Percentiles rank a stretch among this genome's conserved stretches.
phyloP scores from a whole-genome alignment of 352 stramenopile species.

The Phytophthora nicotianae region DNA sequence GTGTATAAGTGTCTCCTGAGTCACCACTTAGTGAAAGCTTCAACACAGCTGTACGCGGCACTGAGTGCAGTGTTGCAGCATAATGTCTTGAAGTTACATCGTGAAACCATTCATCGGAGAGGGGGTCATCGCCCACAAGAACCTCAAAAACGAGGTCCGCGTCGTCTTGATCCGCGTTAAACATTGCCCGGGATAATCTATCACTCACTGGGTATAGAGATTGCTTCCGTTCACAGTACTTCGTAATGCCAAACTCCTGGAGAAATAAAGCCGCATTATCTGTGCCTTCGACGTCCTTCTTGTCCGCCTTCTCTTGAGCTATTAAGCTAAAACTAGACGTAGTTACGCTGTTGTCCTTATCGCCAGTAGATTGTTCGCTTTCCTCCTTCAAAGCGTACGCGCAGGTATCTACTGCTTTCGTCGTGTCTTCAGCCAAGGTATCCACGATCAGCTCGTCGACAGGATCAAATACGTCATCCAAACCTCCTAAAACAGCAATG shows the following conservation, averaged over 20 bases:
- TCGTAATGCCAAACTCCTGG: conserved; percentile 40
- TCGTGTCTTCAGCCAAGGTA: background rate
- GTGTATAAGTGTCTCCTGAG: conserved; percentile 25
- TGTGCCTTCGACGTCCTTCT: background rate
- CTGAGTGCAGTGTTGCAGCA: background rate
- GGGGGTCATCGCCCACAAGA: conserved; percentile 41
- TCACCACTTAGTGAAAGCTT: conserved; percentile 7
- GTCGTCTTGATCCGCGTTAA: conserved; percentile 44
- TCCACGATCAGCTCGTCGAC: conserved; percentile 33
- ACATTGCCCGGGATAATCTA: conserved; percentile 40
- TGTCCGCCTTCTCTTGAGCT: conserved; percentile 1
- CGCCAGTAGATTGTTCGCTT: background rate
- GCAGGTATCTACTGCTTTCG: conserved; percentile 9
- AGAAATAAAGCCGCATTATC: conserved; percentile 35
- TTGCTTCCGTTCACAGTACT: conserved; percentile 52
- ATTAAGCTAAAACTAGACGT: background rate
- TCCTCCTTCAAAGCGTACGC: background rate
- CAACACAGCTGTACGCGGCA: background rate
- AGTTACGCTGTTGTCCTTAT: background rate
- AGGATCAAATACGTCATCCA: conserved; percentile 37
- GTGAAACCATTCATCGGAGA: conserved; percentile 52
- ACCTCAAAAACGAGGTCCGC: conserved; percentile 50
- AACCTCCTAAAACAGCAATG: conserved; percentile 27
- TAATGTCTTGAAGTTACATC: conserved; percentile 18
- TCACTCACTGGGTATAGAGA: conserved; percentile 31